These are phyloP conservation scores for Diaporthe citriasiana DNA, from an alignment of 2,329 filamentous ascomycete species.

Conservation along the genomic window DNA sequence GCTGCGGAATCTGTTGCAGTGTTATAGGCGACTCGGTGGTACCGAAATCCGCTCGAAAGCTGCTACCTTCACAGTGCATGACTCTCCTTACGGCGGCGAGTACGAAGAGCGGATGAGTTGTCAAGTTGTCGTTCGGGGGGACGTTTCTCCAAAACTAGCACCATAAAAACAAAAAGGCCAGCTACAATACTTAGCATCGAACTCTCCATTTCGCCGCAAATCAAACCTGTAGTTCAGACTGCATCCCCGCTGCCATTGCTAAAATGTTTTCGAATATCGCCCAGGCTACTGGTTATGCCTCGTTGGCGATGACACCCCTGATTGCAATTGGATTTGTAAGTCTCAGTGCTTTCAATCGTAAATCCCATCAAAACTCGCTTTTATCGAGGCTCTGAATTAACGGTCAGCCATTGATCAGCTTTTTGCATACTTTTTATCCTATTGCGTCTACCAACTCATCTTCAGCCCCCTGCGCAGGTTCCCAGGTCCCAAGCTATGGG, in stretches of 20 bases:
- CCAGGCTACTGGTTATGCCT: background rate
- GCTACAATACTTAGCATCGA: constrained; percentile 1
- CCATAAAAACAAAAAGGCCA: background rate
- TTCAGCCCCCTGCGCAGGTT: constrained; percentile 34
- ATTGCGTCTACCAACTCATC: constrained; percentile 35
- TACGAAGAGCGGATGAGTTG: background rate
- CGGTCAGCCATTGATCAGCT: background rate
- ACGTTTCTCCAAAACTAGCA: background rate
- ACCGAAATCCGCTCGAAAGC: constrained; percentile 15
- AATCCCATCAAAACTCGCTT: background rate
- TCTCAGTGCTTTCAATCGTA: background rate
- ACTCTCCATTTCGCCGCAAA: background rate
- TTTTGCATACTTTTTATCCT: constrained; percentile 8
- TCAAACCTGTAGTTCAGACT: background rate
- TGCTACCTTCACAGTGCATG: background rate
- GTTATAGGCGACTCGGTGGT: background rate
- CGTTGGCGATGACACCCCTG: background rate
- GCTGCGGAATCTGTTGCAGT: constrained; percentile 2
- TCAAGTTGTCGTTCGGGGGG: background rate
- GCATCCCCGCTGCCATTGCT: background rate
- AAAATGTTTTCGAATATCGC: background rate
- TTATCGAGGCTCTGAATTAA: constrained; percentile 4
- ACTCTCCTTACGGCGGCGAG: background rate
- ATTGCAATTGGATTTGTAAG: constrained; percentile 9
- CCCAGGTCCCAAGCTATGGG: constrained; percentile 39